Conservation (phyloP, 2,329 filamentous ascomycete genomes). For the Ascochyta rabiei region DNA sequence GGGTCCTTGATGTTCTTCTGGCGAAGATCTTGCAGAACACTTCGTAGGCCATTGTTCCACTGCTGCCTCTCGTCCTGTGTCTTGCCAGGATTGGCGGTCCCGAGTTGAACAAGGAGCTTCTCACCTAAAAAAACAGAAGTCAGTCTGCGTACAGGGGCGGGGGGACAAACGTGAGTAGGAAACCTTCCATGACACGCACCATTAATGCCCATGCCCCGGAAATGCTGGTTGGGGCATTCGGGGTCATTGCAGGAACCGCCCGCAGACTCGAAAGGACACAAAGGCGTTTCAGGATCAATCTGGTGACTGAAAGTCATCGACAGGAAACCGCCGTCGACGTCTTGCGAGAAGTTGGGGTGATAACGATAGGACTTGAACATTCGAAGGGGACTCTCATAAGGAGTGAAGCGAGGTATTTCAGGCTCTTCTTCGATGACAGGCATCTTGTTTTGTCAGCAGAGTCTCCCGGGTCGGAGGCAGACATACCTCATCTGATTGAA, state of each 20-base stretch:
- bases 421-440: conserved; percentile 14
- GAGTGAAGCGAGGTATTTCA: conserved; percentile 52
- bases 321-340: conserved; percentile 76
- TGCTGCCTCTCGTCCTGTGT: conserved; percentile 64
- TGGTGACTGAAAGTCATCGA: conserved; percentile 94
- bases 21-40: conserved; percentile 47
- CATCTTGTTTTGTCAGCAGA: conserved; percentile 30
- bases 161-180: conserved; percentile 29
- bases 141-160: conserved; percentile 47
- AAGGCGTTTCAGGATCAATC: conserved; percentile 74
- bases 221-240: conserved; percentile 81
- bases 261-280: conserved; percentile 78
- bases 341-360: conserved; percentile 74
- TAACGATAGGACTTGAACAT: conserved; percentile 89
- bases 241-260: conserved; percentile 75
- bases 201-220: conserved; percentile 71
- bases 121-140: conserved; percentile 63
- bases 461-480: background rate
- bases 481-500: conserved; percentile 31
- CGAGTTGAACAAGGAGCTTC: conserved; percentile 74
- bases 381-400: conserved; percentile 83
- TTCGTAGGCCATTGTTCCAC: conserved; percentile 48
- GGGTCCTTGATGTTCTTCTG: conserved; percentile 46
- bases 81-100: conserved; percentile 66
- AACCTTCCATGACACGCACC: conserved; percentile 66